These are phyloP conservation scores for Trichoderma hamatum DNA, from an alignment of 2,329 filamentous ascomycete genomes.

Conservation along the genomic window DNA sequence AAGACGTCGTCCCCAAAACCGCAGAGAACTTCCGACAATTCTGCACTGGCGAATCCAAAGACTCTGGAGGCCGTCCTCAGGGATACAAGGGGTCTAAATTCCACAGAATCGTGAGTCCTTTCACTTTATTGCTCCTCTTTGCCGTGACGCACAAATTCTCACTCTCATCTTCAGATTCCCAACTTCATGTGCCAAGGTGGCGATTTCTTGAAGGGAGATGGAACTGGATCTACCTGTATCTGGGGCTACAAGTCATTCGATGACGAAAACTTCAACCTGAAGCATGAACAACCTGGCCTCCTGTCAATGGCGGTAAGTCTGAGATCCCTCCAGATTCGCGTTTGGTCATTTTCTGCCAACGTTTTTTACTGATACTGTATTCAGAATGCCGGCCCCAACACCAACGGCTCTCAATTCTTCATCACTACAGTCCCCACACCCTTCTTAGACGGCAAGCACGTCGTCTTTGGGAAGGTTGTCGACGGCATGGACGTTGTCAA, in stretches of 20 bases:
- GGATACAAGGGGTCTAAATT: conserved; percentile 96
- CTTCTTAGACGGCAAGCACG: conserved; percentile 90
- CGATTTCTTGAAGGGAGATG: conserved; percentile 92
- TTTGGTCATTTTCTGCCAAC: background rate
- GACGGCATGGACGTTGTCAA: conserved; percentile 88
- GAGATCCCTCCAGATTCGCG: background rate
- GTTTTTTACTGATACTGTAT: background rate
- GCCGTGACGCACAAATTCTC: background rate
- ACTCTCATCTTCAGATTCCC: conserved; percentile 65
- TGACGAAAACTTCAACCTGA: conserved; percentile 85
- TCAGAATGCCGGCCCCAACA: conserved; percentile 87
- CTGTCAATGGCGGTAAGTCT: conserved; percentile 86
- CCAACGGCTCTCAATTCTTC: conserved; percentile 97
- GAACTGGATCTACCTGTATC: conserved; percentile 84
- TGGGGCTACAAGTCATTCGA: conserved; percentile 83
- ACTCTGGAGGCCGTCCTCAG: conserved; percentile 73
- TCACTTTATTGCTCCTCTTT: background rate
- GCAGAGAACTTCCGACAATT: conserved; percentile 97
- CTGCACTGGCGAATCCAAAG: conserved; percentile 91
- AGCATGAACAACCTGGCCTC: conserved; percentile 78
- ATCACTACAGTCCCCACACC: conserved; percentile 87
- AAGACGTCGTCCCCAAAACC: conserved; percentile 79
- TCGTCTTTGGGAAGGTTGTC: conserved; percentile 89
- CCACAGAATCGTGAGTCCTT: conserved; percentile 76
- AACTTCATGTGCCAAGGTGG: conserved; percentile 98